phyloP scores from a whole-genome alignment of 306 rosid species.

The Citrullus colocynthis region DNA sequence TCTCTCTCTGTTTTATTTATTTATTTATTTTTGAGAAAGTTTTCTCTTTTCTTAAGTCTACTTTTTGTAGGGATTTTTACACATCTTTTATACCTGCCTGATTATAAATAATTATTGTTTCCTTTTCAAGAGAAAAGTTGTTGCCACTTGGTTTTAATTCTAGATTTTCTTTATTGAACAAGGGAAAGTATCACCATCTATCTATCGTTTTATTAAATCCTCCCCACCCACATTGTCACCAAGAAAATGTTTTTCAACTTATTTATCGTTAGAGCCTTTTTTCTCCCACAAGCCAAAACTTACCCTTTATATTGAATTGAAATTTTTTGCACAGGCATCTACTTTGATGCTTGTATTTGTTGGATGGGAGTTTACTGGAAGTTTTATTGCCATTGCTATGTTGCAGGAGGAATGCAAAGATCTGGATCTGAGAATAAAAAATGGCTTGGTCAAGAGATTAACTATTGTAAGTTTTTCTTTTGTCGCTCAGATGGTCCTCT shows the following conservation, averaged over 20 bases:
- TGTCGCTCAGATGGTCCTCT: not conserved
- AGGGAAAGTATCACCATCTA: not conserved
- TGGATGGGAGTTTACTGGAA: conserved; percentile 6
- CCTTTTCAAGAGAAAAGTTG: not conserved
- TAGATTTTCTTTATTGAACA: not conserved
- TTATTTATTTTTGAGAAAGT: not conserved
- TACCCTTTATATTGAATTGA: not conserved
- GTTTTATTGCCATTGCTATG: conserved; percentile 9
- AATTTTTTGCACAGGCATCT: not conserved
- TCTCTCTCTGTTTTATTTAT: too few relatives aligned
- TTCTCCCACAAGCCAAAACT: not conserved
- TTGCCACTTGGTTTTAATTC: not conserved
- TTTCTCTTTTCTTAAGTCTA: not conserved
- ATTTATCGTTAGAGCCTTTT: conserved; percentile 4
- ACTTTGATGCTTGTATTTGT: not conserved
- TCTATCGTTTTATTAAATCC: not conserved
- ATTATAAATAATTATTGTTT: not conserved
- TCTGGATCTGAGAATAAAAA: conserved; percentile 52
- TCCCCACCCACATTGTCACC: not conserved
- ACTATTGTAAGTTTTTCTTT: conserved; percentile 40
- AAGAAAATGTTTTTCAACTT: not conserved
- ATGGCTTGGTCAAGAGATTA: conserved; percentile 44
- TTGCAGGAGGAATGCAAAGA: conserved; percentile 79
- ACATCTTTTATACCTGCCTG: not conserved
- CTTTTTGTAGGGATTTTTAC: not conserved